Evolutionary conservation across 371 early-diverging fungal genomes (phyloP).

Genomic region (Mortierella sp.): DNA sequence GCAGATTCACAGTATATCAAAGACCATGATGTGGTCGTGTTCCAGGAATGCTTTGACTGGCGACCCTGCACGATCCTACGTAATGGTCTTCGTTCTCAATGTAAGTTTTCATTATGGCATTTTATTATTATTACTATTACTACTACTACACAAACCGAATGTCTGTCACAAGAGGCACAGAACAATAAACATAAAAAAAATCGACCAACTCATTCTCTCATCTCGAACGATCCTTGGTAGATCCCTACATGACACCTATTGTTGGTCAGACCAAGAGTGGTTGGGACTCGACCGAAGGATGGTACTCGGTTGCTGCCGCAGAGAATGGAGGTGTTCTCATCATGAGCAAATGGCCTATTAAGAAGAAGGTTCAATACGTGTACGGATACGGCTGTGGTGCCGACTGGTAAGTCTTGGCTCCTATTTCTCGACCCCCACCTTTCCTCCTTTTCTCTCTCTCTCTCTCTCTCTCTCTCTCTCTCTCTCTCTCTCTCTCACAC

Average conservation of each 20-base stretch:
- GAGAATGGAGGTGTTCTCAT: slow-evolving; percentile 48
- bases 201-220: too few relatives aligned
- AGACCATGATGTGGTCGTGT: slow-evolving; percentile 38
- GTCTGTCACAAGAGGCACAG: too few relatives aligned
- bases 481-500: too few relatives aligned
- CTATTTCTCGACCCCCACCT: background rate
- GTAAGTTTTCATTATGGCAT: too few relatives aligned
- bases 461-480: too few relatives aligned
- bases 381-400: slow-evolving; percentile 41
- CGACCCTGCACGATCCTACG: slow-evolving; percentile 21
- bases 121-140: too few relatives aligned
- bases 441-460: too few relatives aligned
- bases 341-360: slow-evolving; percentile 51
- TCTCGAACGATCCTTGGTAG: slow-evolving; percentile 1
- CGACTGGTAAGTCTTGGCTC: slow-evolving; percentile 29
- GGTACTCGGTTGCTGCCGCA: slow-evolving; percentile 18
- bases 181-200: too few relatives aligned
- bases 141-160: too few relatives aligned
- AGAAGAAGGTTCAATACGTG: slow-evolving; percentile 31
- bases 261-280: slow-evolving; percentile 42
- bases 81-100: slow-evolving; percentile 31
- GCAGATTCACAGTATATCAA: slow-evolving; percentile 34
- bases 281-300: slow-evolving; percentile 48
- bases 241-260: slow-evolving; percentile 42
- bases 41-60: slow-evolving; percentile 39